Percentiles rank a stretch among this genome's conserved stretches.
Evolutionary conservation across 495 filamentous ascomycete species (phyloP).

Genomic region (Penicillium parvum): DNA sequence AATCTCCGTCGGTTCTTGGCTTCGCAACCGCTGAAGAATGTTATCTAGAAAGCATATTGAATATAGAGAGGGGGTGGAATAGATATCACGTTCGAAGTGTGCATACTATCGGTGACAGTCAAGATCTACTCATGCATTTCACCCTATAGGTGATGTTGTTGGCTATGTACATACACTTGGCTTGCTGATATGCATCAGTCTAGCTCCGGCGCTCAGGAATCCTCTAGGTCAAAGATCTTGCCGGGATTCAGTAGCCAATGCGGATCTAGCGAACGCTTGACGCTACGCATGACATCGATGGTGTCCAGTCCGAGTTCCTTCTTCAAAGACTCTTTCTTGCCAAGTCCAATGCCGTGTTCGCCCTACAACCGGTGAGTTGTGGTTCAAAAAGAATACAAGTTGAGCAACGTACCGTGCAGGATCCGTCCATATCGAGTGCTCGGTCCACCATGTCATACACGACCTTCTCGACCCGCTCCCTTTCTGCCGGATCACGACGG

Average conservation of each 20-base stretch:
- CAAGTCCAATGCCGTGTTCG: conserved; percentile 85
- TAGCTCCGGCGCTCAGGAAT: not conserved
- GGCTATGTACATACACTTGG: no score
- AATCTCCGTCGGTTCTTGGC: conserved; percentile 52
- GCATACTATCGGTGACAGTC: no score
- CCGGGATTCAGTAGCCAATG: conserved; percentile 89
- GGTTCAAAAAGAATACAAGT: no score
- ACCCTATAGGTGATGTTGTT: no score
- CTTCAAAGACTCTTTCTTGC: conserved; percentile 75
- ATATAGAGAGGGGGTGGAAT: not conserved
- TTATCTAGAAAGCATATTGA: conserved; percentile 29
- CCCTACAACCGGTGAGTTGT: no score
- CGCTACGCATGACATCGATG: conserved; percentile 76
- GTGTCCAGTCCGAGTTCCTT: conserved; percentile 82
- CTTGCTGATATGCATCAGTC: no score
- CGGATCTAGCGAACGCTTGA: conserved; percentile 84
- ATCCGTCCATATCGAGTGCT: conserved; percentile 89
- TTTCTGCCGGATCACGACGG: conserved; percentile 58
- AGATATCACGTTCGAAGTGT: not conserved
- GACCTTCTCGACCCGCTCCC: conserved; percentile 67
- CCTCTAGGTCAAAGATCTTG: conserved; percentile 68
- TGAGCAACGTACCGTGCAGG: conserved; percentile 64
- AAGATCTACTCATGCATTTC: no score
- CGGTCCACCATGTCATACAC: conserved; percentile 86
- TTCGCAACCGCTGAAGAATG: conserved; percentile 49